phyloP scores from a whole-genome alignment of 805 yeast species.

The Cyberlindnera maritima region DNA sequence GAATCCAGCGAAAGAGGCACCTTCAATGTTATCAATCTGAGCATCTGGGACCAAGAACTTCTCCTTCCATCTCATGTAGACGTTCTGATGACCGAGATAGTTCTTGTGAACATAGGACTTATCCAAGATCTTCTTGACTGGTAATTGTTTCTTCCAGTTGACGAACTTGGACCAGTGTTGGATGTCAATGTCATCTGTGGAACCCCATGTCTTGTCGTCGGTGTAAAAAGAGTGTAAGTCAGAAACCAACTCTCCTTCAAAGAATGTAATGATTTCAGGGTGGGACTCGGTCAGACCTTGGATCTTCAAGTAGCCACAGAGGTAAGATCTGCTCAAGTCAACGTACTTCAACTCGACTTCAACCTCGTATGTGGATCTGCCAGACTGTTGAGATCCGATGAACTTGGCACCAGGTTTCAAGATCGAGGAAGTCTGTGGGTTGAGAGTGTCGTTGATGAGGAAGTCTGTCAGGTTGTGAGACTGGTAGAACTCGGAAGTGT shows the following conservation, averaged over 20 bases:
- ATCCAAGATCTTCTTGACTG: slow-evolving; percentile 16
- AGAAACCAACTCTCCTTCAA: slow-evolving; percentile 64
- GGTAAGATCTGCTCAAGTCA: slow-evolving; percentile 48
- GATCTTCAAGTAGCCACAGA: slow-evolving; percentile 66
- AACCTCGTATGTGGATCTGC: slow-evolving; percentile 61
- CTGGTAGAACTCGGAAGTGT: not conserved
- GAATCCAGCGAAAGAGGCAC: slow-evolving; percentile 89
- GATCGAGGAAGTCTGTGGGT: slow-evolving; percentile 35
- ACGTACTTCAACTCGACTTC: slow-evolving; percentile 66
- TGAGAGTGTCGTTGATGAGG: slow-evolving; percentile 10
- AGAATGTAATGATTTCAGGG: slow-evolving; percentile 73
- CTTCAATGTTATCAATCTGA: slow-evolving; percentile 46
- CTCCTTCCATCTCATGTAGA: slow-evolving; percentile 96
- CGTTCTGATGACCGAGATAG: slow-evolving; percentile 40
- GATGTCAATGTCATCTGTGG: slow-evolving; percentile 56
- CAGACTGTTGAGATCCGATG: slow-evolving; percentile 70
- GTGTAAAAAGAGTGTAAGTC: slow-evolving; percentile 45
- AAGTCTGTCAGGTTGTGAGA: slow-evolving; percentile 2
- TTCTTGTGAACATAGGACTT: slow-evolving; percentile 27
- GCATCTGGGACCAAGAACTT: slow-evolving; percentile 82
- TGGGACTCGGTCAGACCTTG: slow-evolving; percentile 63
- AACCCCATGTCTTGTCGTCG: slow-evolving; percentile 45
- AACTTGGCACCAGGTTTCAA: slow-evolving; percentile 62
- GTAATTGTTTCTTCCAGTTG: slow-evolving; percentile 37
- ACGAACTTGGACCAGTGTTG: slow-evolving; percentile 66